A percentile compares a stretch with the other conserved stretches of the same genome.
Conservation (phyloP, 441 rosid species). For the Sinapis alba region DNA sequence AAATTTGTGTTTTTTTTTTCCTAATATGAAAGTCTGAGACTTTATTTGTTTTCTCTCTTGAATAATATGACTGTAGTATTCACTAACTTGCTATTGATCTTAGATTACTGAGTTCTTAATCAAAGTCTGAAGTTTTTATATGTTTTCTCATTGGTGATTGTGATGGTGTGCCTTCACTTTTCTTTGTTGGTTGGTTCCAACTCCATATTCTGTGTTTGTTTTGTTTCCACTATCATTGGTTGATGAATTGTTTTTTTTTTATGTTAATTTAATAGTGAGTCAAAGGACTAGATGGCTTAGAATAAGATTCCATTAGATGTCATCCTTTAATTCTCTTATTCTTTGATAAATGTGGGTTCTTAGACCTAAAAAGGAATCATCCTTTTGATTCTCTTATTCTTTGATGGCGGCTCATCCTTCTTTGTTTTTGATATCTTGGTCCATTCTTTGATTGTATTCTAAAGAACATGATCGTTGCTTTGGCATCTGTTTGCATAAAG, state of each 20-base stretch:
- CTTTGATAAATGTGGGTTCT: constrained; percentile 25
- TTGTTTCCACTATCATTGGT: constrained; percentile 31
- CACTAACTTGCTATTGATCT: constrained; percentile 16
- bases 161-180: constrained; percentile 28
- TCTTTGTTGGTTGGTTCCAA: constrained; percentile 29
- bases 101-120: constrained; percentile 13
- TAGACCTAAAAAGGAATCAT: constrained; percentile 19
- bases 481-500: constrained; percentile 20
- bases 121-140: background rate
- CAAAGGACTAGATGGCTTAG: constrained; percentile 12
- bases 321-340: constrained; percentile 1
- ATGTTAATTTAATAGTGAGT: constrained; percentile 15
- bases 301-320: constrained; percentile 34
- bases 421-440: constrained; percentile 19
- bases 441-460: background rate
- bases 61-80: background rate
- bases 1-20: constrained; percentile 2
- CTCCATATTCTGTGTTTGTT: constrained; percentile 27
- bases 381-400: constrained; percentile 8
- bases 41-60: constrained; percentile 1
- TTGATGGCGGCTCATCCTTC: background rate
- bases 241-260: constrained; percentile 3
- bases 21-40: constrained; percentile 18
- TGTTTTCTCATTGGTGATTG: constrained; percentile 19
- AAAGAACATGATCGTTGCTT: constrained; percentile 17